A percentile compares a stretch with the other conserved stretches of the same genome.
Evolutionary conservation across 2,329 filamentous ascomycete genomes (phyloP).

Genomic region (Juglanconis sp.): DNA sequence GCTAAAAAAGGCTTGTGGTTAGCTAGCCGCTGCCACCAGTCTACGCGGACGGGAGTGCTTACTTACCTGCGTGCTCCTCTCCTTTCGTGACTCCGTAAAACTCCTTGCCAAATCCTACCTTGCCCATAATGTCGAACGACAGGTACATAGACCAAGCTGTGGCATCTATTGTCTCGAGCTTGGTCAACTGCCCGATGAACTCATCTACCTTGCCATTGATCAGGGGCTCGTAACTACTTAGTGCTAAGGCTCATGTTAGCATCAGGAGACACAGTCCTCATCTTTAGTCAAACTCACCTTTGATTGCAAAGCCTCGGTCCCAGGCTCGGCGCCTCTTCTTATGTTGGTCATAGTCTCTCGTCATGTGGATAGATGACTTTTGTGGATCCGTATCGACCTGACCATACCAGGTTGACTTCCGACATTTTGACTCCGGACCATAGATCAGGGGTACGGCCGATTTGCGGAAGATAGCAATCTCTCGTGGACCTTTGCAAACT

Average conservation of each 20-base stretch:
- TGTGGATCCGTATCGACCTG: conserved; percentile 22
- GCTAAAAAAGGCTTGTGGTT: conserved; percentile 16
- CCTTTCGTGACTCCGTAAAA: conserved; percentile 24
- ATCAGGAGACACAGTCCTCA: neutral
- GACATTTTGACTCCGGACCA: conserved; percentile 33
- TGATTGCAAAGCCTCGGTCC: conserved; percentile 24
- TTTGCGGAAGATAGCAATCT: conserved; percentile 27
- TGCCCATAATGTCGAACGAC: conserved; percentile 26
- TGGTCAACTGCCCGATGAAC: conserved; percentile 19
- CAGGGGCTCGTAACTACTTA: conserved; percentile 23
- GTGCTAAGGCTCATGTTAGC: conserved; percentile 16
- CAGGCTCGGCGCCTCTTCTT: conserved; percentile 23
- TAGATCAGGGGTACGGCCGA: conserved; percentile 30
- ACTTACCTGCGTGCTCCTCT: conserved; percentile 21
- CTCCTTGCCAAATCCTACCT: conserved; percentile 24
- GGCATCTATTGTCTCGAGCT: conserved; percentile 18
- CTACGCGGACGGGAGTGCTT: neutral
- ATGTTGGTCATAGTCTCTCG: conserved; percentile 28
- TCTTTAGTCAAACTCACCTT: conserved; percentile 16
- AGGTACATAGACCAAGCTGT: conserved; percentile 24
- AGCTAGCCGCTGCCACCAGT: neutral
- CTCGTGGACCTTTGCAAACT: conserved; percentile 26
- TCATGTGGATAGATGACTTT: conserved; percentile 34
- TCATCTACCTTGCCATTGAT: conserved; percentile 20
- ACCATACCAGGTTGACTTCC: conserved; percentile 40